Conservation (phyloP, 495 filamentous ascomycete species). For the Pseudevernia furfuracea region DNA sequence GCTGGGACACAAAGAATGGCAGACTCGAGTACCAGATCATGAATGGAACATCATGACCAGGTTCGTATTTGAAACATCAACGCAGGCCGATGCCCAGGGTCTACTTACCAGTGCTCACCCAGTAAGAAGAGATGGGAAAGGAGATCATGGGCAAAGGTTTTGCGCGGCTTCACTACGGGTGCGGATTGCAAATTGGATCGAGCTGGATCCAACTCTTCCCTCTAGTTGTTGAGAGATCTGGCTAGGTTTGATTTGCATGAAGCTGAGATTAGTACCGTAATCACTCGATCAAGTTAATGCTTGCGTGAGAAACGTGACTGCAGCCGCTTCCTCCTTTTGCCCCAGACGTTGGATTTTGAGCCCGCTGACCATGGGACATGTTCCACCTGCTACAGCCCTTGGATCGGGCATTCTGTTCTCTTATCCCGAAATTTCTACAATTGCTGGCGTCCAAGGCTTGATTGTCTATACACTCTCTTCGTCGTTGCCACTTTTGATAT, state of each 20-base stretch:
- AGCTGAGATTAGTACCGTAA: slow-evolving; percentile 84
- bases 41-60: slow-evolving; percentile 30
- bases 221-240: slow-evolving; percentile 27
- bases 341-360: slow-evolving; percentile 18
- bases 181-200: slow-evolving; percentile 48
- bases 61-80: slow-evolving; percentile 39
- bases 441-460: slow-evolving; percentile 65
- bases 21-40: slow-evolving; percentile 10
- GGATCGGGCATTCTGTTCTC: slow-evolving; percentile 72
- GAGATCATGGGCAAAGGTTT: slow-evolving; percentile 17
- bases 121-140: slow-evolving; percentile 13
- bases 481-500: slow-evolving; percentile 57
- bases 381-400: slow-evolving; percentile 47
- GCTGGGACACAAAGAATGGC: slow-evolving; percentile 4
- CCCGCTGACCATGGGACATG: slow-evolving; percentile 30
- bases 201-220: slow-evolving; percentile 41
- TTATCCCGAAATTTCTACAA: slow-evolving; percentile 72
- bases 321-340: slow-evolving; percentile 57
- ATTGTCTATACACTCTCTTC: slow-evolving; percentile 64
- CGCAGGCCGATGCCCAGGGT: slow-evolving; percentile 17
- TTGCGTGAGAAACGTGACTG: slow-evolving; percentile 91
- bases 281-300: slow-evolving; percentile 93
- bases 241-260: slow-evolving; percentile 39
- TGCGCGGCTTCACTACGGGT: slow-evolving; percentile 81
- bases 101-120: neutral